Evolutionary conservation across 2,329 filamentous ascomycete genomes (phyloP), one percentile per base, ranked within the genome.

Genomic region (Domatiomyces globalis): DNA sequence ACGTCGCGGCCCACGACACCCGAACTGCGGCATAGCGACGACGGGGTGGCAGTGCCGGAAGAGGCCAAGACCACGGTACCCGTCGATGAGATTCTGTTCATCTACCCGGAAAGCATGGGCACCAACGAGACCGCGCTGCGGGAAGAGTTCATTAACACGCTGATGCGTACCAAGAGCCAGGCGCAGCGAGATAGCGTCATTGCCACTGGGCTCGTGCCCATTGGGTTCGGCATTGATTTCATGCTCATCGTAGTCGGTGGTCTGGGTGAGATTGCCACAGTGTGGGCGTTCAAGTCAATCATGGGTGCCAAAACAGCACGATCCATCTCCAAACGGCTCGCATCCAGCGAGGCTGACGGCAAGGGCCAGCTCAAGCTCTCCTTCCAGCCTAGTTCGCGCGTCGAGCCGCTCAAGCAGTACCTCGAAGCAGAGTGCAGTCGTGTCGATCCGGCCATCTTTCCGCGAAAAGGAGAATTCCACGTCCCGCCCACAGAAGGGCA

Each of bases 181-280:
- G 71, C 70, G 1, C 64, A 70, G 49, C 63, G 66, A 20, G 67
- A 72, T 45, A 65, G 69, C 2, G 58, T 71, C 29, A 64, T 71
- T 47, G 69, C 70, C 1, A 71, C 69, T 0, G 64, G 69, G 2
- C 61, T 73, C 0, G 53, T 72, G 45, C 68, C 68, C 10, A 60
- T 71, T 51, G 44, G 48, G 4, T 58, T 54, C 46, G 57, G 53
- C 0, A 55, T 56, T 42, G 54, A 57, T 43, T 58, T 58, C 27
- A 51, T 59, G n/a, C 48, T 53, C 2, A 54, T 52, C n/a, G 58
- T 63, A 15, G 56, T 65, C 39, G 63, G 63, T 15, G 63, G 63
- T 0, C 52, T 65, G 2, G 56, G 62, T 6, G 63, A 65, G 49
- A 56, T 65, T 33, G 62, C 65, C 25, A 58, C 58, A 1, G 61